Evolutionary conservation across 805 yeast species (phyloP), one percentile per base, ranked within the genome.

Genomic region (Teunomyces kruisii): DNA sequence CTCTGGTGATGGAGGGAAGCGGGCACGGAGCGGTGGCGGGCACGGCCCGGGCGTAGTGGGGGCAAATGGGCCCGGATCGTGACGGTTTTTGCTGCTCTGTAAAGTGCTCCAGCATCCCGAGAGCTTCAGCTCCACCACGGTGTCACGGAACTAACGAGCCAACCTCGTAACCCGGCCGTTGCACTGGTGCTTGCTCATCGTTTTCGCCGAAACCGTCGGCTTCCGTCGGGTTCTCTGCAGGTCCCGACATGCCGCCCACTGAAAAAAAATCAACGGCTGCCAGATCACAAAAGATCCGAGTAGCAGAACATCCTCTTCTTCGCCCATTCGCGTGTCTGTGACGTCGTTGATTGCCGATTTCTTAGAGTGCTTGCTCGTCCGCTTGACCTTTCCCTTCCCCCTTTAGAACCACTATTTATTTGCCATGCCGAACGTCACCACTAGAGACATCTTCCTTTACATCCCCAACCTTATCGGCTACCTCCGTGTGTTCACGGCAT

Each of bases 391-490:
- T 4, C 15, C 12, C 15, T 9, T 13, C 9, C 40, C n/a, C n/a
- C n/a, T n/a, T n/a, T n/a, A n/a, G n/a, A n/a, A n/a, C n/a, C 13
- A 26, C 24, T 15, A 27, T 10, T 26, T 26, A 26, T 26, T 22
- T 12, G 28, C n/a, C 16, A 37, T 37, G 32, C 16, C 24, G 24
- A 36, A 27, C 35, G 58, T 59, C 9, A 59, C 85, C 10, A 63
- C 79, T 3, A 56, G 62, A 24, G 80, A 83, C 50, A 82, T 92
- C 43, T 81, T 88, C 64, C 70, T 83, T 52, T 94, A 81, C 65
- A 84, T 92, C 42, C 99, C 99, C 9, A 94, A 94, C 65, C 72
- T 88, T 54, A 92, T 94, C 54, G 99, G 99, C 2, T 90, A 88
- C 63, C 61, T 84, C 36, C 80, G 99, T 51, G 91, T 95, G 14